Evolutionary conservation across 2,329 filamentous ascomycete genomes (phyloP), one percentile per base, ranked within the genome.

Genomic region (Raffaelea albimanens): DNA sequence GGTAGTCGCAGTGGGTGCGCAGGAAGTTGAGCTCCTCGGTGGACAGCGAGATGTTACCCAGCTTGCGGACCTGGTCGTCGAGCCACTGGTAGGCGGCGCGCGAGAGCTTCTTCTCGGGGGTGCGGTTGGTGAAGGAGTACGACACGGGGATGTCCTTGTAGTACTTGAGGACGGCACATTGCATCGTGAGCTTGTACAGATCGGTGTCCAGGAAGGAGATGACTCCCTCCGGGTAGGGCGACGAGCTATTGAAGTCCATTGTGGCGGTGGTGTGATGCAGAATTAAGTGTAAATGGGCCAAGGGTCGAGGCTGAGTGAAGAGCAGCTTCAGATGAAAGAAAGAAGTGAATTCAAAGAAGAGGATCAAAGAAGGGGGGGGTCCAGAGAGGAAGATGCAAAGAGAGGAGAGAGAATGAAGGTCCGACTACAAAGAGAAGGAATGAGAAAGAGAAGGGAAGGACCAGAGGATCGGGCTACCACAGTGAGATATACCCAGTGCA

Each of bases 121-220:
- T 98, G 44, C 93, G 85, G 63, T 98, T 98, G 45, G 89, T 97
- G 68, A 94, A 96, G 50, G 85, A 81, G 62, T 97, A 98, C 3
- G 87, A 89, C 50, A 97, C 93, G 40, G 83, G 78, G 58, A 81
- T 70, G 49, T 90, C 75, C 31, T 84, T 84, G 65, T 95, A 97
- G 70, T 90, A 94, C 66, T 94, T 94, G 56, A 94, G 77, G 55
- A 97, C 84, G 52, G 89, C 89, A 62, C 87, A 95, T 83, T 98
- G 93, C 93, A 98, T 98, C 19, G 93, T 98, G 66, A 98, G 69
- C 68, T 98, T 98, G 78, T 96, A 98, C 52, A 98, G 61, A 56
- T 83, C 80, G 16, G 85, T 91, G 61, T 93, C 87, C 47, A 93
- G 73, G 61, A 93, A 84, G 60, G 86, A 91, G 59, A 82, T 85